A percentile compares a stretch with the other conserved stretches of the same genome.
Conservation (phyloP, 2,329 filamentous ascomycete genomes). For the Gyromitra esculenta region DNA sequence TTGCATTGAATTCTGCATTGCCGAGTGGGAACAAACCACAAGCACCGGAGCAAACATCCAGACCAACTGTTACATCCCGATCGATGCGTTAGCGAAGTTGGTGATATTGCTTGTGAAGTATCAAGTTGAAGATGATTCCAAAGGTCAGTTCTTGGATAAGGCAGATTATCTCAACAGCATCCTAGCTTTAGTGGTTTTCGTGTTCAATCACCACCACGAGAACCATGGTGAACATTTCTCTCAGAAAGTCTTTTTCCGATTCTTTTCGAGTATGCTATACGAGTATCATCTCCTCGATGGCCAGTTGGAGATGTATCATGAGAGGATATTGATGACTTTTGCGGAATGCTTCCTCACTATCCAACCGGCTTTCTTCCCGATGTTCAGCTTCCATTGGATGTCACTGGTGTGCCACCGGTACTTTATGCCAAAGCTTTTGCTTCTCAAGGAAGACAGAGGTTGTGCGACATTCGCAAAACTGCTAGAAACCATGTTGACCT, state of each 20-base stretch:
- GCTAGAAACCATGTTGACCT: conserved; percentile 75
- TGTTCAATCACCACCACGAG: conserved; percentile 85
- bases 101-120: conserved; percentile 79
- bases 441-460: conserved; percentile 73
- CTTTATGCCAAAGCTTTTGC: conserved; percentile 81
- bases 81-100: conserved; percentile 85
- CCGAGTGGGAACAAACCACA: conserved; percentile 77
- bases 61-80: conserved; percentile 67
- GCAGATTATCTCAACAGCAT: conserved; percentile 79
- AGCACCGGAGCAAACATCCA: conserved; percentile 68
- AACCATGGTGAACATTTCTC: conserved; percentile 84
- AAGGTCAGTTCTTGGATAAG: conserved; percentile 64
- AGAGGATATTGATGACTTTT: conserved; percentile 68
- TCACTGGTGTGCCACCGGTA: conserved; percentile 82
- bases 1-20: conserved; percentile 81
- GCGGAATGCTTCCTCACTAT: conserved; percentile 72
- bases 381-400: conserved; percentile 87
- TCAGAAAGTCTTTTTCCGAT: conserved; percentile 87
- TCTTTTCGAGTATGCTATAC: conserved; percentile 84
- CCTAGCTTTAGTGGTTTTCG: conserved; percentile 78
- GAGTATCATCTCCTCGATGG: conserved; percentile 72
- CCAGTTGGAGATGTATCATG: conserved; percentile 71
- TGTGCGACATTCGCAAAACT: conserved; percentile 80
- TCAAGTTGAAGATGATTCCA: conserved; percentile 70
- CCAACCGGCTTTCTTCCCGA: conserved; percentile 79